phyloP scores from a whole-genome alignment of 1,284 basidiomycete species.

The Puccinia sorghi region DNA sequence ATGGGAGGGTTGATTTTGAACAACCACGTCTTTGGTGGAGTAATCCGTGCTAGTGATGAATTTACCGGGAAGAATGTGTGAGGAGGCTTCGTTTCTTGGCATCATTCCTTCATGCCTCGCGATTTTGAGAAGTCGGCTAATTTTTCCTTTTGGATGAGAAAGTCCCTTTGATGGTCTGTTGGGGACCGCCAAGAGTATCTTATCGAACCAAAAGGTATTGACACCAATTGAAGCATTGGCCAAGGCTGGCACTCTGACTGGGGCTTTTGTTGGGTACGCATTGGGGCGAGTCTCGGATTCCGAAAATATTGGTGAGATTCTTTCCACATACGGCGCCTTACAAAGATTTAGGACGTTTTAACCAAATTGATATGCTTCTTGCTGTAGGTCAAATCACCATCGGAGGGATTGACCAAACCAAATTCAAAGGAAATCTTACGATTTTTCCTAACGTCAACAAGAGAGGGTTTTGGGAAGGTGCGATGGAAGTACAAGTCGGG shows the following conservation, averaged over 20 bases:
- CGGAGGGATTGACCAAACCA: slow-evolving; percentile 72
- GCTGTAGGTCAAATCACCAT: slow-evolving; percentile 64
- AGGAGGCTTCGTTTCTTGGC: slow-evolving; percentile 15
- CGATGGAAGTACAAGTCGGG: slow-evolving; percentile 56
- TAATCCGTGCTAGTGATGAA: slow-evolving; percentile 66
- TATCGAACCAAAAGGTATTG: slow-evolving; percentile 68
- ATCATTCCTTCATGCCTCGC: not conserved
- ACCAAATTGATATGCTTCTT: not conserved
- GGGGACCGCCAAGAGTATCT: slow-evolving; percentile 72
- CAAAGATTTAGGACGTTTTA: not conserved
- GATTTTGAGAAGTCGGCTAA: slow-evolving; percentile 52
- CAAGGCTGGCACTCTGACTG: slow-evolving; percentile 65
- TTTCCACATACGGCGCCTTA: not conserved
- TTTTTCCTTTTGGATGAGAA: slow-evolving; percentile 52
- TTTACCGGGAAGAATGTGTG: slow-evolving; percentile 62
- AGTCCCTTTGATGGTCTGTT: slow-evolving; percentile 77
- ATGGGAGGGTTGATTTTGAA: slow-evolving; percentile 69
- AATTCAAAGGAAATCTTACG: slow-evolving; percentile 63
- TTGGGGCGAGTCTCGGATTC: slow-evolving; percentile 68
- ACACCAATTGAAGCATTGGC: slow-evolving; percentile 77
- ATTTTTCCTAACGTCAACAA: slow-evolving; percentile 57
- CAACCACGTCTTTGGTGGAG: slow-evolving; percentile 72
- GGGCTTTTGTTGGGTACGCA: slow-evolving; percentile 76
- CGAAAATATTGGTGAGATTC: slow-evolving; percentile 30
- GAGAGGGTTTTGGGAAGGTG: slow-evolving; percentile 59